Percentiles rank a stretch among this genome's conserved stretches.
phyloP scores from a whole-genome alignment of 1,139 yeast genomes.

The Suhomyces taliae region DNA sequence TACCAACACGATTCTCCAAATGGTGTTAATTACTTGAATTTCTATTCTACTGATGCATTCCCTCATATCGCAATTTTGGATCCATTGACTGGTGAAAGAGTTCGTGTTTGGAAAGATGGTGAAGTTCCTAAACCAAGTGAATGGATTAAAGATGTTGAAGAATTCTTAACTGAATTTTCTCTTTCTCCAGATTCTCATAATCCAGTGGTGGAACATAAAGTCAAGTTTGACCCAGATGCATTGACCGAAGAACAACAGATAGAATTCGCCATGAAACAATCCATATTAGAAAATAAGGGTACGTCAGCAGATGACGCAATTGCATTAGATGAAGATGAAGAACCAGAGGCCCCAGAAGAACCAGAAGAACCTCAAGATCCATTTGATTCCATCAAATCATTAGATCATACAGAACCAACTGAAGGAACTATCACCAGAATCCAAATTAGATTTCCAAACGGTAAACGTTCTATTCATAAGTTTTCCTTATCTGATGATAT shows the following conservation, averaged over 20 bases:
- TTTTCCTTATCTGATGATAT: slow-evolving; percentile 54
- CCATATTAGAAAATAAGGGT: slow-evolving; percentile 39
- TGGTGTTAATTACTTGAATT: slow-evolving; percentile 68
- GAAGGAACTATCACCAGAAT: slow-evolving; percentile 68
- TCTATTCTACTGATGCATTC: slow-evolving; percentile 62
- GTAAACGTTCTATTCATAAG: slow-evolving; percentile 76
- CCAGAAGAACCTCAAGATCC: slow-evolving; percentile 16
- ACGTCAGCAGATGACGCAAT: slow-evolving; percentile 28
- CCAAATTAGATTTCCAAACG: slow-evolving; percentile 86
- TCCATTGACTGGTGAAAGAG: slow-evolving; percentile 92
- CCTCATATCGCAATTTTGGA: slow-evolving; percentile 94
- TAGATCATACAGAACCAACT: slow-evolving; percentile 62
- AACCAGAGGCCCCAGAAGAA: slow-evolving; percentile 5
- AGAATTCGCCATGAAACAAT: slow-evolving; percentile 72
- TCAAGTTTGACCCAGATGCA: slow-evolving; percentile 56
- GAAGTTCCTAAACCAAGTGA: slow-evolving; percentile 54
- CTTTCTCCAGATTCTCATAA: slow-evolving; percentile 65
- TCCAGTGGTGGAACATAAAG: slow-evolving; percentile 62
- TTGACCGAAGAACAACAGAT: slow-evolving; percentile 85
- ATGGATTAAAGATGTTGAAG: slow-evolving; percentile 63
- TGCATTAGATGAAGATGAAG: slow-evolving; percentile 21
- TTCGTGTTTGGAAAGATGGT: slow-evolving; percentile 65
- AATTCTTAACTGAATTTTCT: slow-evolving; percentile 63
- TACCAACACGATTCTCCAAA: slow-evolving; percentile 75
- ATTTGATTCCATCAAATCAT: slow-evolving; percentile 49